A percentile compares a stretch with the other conserved stretches of the same genome.
These are phyloP conservation scores for Tulasnella sp. DNA, from an alignment of 768 basidiomycete genomes.

Conservation along the genomic window DNA sequence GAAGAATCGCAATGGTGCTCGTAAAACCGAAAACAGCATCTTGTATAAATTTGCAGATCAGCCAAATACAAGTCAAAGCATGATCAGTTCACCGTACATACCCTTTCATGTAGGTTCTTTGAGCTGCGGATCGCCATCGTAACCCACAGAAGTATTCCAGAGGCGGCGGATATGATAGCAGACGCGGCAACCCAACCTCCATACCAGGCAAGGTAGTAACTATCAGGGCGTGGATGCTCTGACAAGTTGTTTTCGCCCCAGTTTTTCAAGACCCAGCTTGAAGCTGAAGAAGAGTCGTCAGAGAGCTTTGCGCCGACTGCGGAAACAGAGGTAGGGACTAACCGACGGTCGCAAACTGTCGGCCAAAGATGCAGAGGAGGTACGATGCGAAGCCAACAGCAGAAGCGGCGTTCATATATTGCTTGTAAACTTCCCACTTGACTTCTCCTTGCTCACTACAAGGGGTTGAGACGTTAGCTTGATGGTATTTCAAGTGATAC, in stretches of 20 bases:
- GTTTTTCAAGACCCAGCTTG: slow-evolving; percentile 44
- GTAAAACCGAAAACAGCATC: slow-evolving; percentile 74
- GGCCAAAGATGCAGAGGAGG: slow-evolving; percentile 38
- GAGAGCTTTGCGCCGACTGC: neutral
- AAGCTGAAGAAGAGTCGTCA: slow-evolving; percentile 1
- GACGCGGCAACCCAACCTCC: slow-evolving; percentile 54
- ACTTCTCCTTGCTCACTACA: slow-evolving; percentile 65
- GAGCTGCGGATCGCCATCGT: slow-evolving; percentile 65
- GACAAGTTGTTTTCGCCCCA: slow-evolving; percentile 72
- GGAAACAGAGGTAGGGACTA: neutral
- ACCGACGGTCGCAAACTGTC: slow-evolving; percentile 49
- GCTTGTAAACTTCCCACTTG: slow-evolving; percentile 58
- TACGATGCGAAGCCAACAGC: slow-evolving; percentile 54
- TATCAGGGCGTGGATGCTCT: slow-evolving; percentile 42
- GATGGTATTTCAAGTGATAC: slow-evolving; percentile 32
- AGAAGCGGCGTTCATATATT: slow-evolving; percentile 74
- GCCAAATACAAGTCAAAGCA: neutral
- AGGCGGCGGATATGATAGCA: slow-evolving; percentile 40
- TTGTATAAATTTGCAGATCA: slow-evolving; percentile 22
- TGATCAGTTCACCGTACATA: too few species aligned
- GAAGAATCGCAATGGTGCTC: neutral
- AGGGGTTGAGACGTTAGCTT: slow-evolving; percentile 38
- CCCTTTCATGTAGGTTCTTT: slow-evolving; percentile 62
- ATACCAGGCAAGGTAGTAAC: slow-evolving; percentile 49
- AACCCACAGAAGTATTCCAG: slow-evolving; percentile 62